Evolutionary conservation across 495 filamentous ascomycete species (phyloP).

Genomic region (Melanomma pulvis-pyrius): DNA sequence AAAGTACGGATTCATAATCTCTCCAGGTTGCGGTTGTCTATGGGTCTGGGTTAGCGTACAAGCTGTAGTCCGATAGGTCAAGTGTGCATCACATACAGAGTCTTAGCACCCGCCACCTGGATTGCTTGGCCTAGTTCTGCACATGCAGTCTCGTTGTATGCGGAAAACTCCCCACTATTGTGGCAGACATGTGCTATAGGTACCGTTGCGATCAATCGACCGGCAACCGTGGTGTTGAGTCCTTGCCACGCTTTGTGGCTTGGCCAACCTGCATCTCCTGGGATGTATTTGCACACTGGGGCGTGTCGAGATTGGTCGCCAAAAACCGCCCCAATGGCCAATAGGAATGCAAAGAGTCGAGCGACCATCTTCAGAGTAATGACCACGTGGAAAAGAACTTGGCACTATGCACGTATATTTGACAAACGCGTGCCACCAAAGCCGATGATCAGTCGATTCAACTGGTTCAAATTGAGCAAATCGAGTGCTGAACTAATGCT

Average conservation of each 20-base stretch:
- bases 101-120: not conserved
- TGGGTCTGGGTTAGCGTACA: not conserved
- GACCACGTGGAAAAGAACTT: not conserved
- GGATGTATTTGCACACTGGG: conserved; percentile 10
- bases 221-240: conserved; percentile 20
- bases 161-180: not conserved
- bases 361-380: not conserved
- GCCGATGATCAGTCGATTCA: not conserved
- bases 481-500: not conserved
- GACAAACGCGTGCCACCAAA: too few species aligned
- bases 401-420: not conserved
- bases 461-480: not conserved
- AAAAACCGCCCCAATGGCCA: not conserved
- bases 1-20: conserved; percentile 52
- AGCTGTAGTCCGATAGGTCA: conserved; percentile 2
- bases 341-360: not conserved
- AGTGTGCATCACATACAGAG: conserved; percentile 3
- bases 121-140: not conserved
- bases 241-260: conserved; percentile 1
- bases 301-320: not conserved
- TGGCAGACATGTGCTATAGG: conserved; percentile 24
- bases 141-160: conserved; percentile 18
- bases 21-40: conserved; percentile 38
- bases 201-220: conserved; percentile 20
- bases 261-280: conserved; percentile 22